Base-by-base conservation (phyloP, 805 yeast species). In the Saccharomycopsis javanensis region DNA sequence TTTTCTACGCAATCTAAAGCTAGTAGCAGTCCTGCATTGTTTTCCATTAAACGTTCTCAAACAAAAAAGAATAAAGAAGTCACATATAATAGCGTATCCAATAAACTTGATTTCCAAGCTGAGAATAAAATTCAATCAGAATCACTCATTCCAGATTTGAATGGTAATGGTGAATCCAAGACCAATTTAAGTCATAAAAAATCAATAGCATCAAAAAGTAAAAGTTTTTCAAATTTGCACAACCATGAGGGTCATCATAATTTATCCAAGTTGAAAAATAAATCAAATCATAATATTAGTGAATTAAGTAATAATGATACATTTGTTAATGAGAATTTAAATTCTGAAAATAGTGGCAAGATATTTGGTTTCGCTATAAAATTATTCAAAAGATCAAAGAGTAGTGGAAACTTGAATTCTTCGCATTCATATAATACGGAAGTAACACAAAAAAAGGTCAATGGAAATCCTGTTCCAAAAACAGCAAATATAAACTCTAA, bases 341-440 rank as follows among this genome's bases (percentile, higher is more conserved):
- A 42, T 11, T 15, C n/a, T 28, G 45, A 57, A 15, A 31, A 37
- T 34, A 16, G 33, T 23, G 56, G 61, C 16, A 58, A 53, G 31
- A 25, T 59, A 10, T 53, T 60, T 53, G 62, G 62, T 7, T 60
- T 60, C 55, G 62, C 62, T 15, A 16, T 60, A 33, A 60, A 60
- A 33, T 50, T 60, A n/a, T 60, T 60, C 51, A 60, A 60, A 38
- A 60, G 58, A 38, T 55, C 60, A 4, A 60, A 60, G 18, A 57
- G 60, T 25, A 54, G 55, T 18, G 42, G 48, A n/a, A 59, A 57
- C 31, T 25, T 55, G 13, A 30, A n/a, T 18, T 54, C 48, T 13
- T 35, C 30, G 16, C 2, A 31, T 31, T 31, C 30, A 2, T 23
- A 48, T 27, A 16, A 48, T 30, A 5, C 51, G 11, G 51, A 48